Conservation (phyloP, 2,329 filamentous ascomycete species). For the Fusarium sp. region DNA sequence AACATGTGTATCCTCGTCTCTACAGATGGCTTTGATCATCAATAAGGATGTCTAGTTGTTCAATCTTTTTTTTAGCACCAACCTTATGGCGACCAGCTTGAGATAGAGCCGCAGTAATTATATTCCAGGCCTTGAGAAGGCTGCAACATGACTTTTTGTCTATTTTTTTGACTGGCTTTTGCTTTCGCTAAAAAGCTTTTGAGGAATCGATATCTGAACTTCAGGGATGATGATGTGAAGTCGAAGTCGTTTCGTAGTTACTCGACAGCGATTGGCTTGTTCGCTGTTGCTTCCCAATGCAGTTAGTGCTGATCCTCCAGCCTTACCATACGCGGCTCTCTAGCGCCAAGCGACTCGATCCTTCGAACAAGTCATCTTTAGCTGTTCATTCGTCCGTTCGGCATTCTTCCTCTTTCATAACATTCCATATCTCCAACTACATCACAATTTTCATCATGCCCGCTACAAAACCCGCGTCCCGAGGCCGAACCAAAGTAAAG, state of each 20-base stretch:
- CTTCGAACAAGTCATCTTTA: neutral
- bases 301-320: neutral
- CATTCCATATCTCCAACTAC: neutral
- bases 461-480: neutral
- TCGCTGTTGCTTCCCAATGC: neutral
- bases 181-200: neutral
- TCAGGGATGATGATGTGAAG: neutral
- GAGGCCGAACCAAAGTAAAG: slow-evolving; percentile 48
- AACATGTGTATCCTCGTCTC: too few species aligned
- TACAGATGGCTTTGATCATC: too few species aligned
- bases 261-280: neutral
- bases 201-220: too few species aligned
- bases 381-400: slow-evolving; percentile 22
- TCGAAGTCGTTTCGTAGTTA: neutral
- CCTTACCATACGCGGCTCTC: neutral
- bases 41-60: too few species aligned
- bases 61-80: too few species aligned
- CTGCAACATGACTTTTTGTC: too few species aligned
- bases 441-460: slow-evolving; percentile 28
- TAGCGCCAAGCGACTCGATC: neutral
- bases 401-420: neutral
- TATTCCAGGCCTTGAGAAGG: too few species aligned
- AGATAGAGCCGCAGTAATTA: too few species aligned
- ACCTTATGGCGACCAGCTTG: too few species aligned
- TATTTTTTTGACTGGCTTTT: too few species aligned